Evolutionary conservation across 805 yeast species (phyloP), one percentile per base, ranked within the genome.

Genomic region (Wickerhamiella occidentalis): DNA sequence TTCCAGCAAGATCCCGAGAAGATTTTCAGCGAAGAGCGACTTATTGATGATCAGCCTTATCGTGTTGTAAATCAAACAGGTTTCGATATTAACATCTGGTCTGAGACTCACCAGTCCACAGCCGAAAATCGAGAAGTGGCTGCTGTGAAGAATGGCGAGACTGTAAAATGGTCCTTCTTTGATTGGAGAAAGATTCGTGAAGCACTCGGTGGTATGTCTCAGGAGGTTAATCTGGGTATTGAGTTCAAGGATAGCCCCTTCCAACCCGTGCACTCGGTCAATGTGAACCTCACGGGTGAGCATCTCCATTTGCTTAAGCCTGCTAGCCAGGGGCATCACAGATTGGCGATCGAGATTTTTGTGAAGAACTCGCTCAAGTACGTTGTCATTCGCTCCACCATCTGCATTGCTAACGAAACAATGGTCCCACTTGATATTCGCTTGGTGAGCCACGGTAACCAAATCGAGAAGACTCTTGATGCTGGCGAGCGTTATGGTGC

Each of bases 181-280:
- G 96, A 90, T 61, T 92, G 97, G 96, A 73, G 85, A 53, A 73
- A 73, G 26, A 75, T 87, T 21, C 79, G 98, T 64, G 95, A 90
- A 59, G 78, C 79, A 49, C 67, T 88, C 50, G 80, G 77, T 53
- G 76, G 82, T 3, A 82, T 82, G 49, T 77, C 73, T 38, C 76
- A 74, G 17, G 71, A 70, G n/a, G 80, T 78, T 42, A 67, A 72
- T 3, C 64, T 90, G 26, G 86, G 83, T 0, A 70, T 88, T 15
- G 56, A 58, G 12, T 53, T 88, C 21, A 40, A 75, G 2, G 79
- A 70, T 36, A 72, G 84, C 0, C 67, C 67, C 0, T 88, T 80
- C 60, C 73, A 73, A 5, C 69, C 72, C 1, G 60, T 82, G 1
- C 63, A 72, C 22, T 69, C 73, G 2, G 71, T 92, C 1, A 75